Percentiles rank a stretch among this genome's conserved stretches.
Conservation (phyloP, 805 yeast genomes). For the Debaryomyces maramus region DNA sequence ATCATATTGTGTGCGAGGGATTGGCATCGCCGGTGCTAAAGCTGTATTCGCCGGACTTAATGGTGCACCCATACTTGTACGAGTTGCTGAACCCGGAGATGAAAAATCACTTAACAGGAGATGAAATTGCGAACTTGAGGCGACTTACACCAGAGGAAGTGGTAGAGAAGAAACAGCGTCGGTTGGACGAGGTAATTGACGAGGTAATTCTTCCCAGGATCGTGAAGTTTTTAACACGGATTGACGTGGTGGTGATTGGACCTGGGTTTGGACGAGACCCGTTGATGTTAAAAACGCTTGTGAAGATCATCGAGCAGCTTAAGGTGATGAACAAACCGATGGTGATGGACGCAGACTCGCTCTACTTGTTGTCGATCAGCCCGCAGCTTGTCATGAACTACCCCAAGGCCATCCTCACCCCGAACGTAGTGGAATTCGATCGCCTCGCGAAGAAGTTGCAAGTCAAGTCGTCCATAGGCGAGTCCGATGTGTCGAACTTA, state of each 20-base stretch:
- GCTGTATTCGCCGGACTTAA: slow-evolving; percentile 84
- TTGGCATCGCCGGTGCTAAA: slow-evolving; percentile 81
- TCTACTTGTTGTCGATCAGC: slow-evolving; percentile 61
- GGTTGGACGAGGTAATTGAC: slow-evolving; percentile 35
- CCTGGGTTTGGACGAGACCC: slow-evolving; percentile 92
- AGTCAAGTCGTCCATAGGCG: slow-evolving; percentile 26
- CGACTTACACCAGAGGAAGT: slow-evolving; percentile 22
- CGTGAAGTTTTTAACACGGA: slow-evolving; percentile 53
- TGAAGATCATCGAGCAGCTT: slow-evolving; percentile 57
- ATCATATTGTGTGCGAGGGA: slow-evolving; percentile 84
- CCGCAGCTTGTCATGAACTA: slow-evolving; percentile 58
- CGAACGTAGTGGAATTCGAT: slow-evolving; percentile 82
- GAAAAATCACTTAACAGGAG: slow-evolving; percentile 16
- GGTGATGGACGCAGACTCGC: slow-evolving; percentile 88
- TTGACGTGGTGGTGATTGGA: slow-evolving; percentile 84
- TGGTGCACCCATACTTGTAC: slow-evolving; percentile 90
- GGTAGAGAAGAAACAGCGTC: slow-evolving; percentile 17
- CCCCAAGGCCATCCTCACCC: slow-evolving; percentile 72
- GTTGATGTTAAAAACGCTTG: slow-evolving; percentile 60
- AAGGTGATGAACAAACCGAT: slow-evolving; percentile 62
- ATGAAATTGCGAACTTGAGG: slow-evolving; percentile 16
- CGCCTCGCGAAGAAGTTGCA: slow-evolving; percentile 58
- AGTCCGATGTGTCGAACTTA: slow-evolving; percentile 15
- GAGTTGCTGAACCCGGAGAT: slow-evolving; percentile 43
- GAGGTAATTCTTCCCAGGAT: slow-evolving; percentile 56